phyloP scores from a whole-genome alignment of 2,329 filamentous ascomycete species.

The Claviceps sp. region DNA sequence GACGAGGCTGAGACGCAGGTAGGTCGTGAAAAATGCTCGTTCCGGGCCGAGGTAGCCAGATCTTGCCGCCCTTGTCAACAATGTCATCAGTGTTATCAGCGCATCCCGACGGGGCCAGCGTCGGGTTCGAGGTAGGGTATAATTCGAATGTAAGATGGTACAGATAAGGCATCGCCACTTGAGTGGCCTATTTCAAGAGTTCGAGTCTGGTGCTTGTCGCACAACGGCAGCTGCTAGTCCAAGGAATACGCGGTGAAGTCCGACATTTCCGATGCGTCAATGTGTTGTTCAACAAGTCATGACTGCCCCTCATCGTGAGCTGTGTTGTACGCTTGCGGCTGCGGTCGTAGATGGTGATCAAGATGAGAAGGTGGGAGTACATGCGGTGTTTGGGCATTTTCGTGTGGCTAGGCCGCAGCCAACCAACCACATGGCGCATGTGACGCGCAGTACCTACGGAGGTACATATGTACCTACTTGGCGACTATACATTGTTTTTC shows the following conservation, averaged over 20 bases:
- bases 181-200: not conserved
- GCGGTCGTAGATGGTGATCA: too few relatives aligned
- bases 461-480: too few relatives aligned
- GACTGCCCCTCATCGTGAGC: not conserved
- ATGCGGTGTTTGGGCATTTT: too few relatives aligned
- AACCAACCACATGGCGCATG: too few relatives aligned
- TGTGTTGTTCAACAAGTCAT: not conserved
- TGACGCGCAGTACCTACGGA: too few relatives aligned
- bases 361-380: too few relatives aligned
- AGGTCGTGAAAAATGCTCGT: conserved; percentile 42
- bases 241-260: not conserved
- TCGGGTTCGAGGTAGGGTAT: conserved; percentile 34
- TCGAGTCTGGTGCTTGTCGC: not conserved
- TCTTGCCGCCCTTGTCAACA: conserved; percentile 6
- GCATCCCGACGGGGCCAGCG: conserved; percentile 7
- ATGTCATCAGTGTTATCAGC: not conserved
- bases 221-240: not conserved
- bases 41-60: conserved; percentile 37
- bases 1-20: conserved; percentile 31
- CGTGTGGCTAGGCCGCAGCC: too few relatives aligned
- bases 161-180: conserved; percentile 41
- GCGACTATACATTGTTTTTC: too few relatives aligned
- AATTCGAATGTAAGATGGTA: conserved; percentile 57
- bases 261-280: not conserved
- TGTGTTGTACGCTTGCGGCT: not conserved